Evolutionary conservation across 805 yeast species (phyloP), one percentile per base, ranked within the genome.

Genomic region (Wickerhamomyces rabaulensis): DNA sequence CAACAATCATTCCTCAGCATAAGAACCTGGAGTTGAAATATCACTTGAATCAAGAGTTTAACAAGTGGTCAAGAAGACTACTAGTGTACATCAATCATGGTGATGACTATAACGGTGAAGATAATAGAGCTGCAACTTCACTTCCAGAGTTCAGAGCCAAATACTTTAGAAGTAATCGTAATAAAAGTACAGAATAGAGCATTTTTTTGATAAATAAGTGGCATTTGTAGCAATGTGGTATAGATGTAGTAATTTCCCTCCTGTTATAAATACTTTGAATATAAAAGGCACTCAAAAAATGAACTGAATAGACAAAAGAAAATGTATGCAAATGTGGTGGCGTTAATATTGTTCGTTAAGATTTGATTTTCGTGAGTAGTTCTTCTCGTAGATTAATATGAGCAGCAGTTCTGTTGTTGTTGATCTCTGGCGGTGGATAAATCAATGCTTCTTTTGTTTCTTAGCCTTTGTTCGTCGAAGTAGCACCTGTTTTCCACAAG

Each of bases 31-130:
- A 86, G 56, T 70, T 90, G 55, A 68, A 83, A 41, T 81, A 85
- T 53, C 80, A 82, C 49, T 73, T 95, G 50, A 92, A 84, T 36
- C 99, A 94, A 63, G 87, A 81, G 52, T 94, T 94, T 67, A 82
- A 87, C 65, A 88, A 84, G 63, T 94, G 99, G 99, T 85, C 96
- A 17, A 74, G 99, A 62, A 73, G 96, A 55, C 70, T 92, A 43
- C 64, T 92, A 47, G 92, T 87, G 6, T 92, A 92, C 60, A 82
- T 82, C 42, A 84, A 88, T 59, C 69, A 87, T 45, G 80, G 80
- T 1, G 80, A 69, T 20, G 58, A 52, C 7, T 80, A 74, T 60
- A 66, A 75, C 41, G 87, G 88, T 2, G 61, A 65, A 33, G 70
- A 74, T 36, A 70, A 70, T 50, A 60, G 58, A 49, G 60, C 58